Evolutionary conservation across 1,284 basidiomycete genomes (phyloP).

Genomic region (Rhodotorula sp.): DNA sequence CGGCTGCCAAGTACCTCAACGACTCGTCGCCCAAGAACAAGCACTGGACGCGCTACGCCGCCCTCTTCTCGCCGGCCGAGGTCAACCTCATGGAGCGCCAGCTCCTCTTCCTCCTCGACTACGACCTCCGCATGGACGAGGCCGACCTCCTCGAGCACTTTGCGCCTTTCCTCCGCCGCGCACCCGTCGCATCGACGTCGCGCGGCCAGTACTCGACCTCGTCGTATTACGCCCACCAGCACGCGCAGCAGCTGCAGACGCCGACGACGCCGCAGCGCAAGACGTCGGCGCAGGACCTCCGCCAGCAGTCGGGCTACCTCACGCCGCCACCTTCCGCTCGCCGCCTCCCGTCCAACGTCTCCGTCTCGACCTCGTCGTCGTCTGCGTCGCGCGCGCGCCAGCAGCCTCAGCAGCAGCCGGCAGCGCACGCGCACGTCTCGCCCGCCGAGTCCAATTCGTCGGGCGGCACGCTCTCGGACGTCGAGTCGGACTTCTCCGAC

Average conservation of each 20-base stretch:
- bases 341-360: neutral
- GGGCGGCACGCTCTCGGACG: constrained; percentile 35
- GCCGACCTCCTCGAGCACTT: constrained; percentile 62
- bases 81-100: constrained; percentile 97
- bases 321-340: constrained; percentile 4
- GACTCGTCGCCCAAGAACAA: constrained; percentile 70
- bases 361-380: neutral
- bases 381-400: neutral
- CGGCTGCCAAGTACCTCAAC: constrained; percentile 96
- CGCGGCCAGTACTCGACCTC: constrained; percentile 44
- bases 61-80: constrained; percentile 63
- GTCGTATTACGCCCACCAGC: constrained; percentile 7
- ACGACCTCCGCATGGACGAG: constrained; percentile 81
- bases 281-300: neutral
- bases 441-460: constrained; percentile 29
- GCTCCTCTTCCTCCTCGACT: constrained; percentile 81
- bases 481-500: constrained; percentile 31
- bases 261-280: constrained; percentile 1
- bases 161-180: constrained; percentile 35
- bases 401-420: constrained; percentile 4
- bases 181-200: constrained; percentile 58
- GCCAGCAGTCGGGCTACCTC: constrained; percentile 13
- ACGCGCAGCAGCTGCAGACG: constrained; percentile 3
- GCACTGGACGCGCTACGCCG: constrained; percentile 83
- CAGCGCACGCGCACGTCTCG: constrained; percentile 9